Percentiles rank a stretch among this genome's conserved stretches.
phyloP scores from a whole-genome alignment of 1,139 yeast species.

The Sugiyamaella grinbergsii region DNA sequence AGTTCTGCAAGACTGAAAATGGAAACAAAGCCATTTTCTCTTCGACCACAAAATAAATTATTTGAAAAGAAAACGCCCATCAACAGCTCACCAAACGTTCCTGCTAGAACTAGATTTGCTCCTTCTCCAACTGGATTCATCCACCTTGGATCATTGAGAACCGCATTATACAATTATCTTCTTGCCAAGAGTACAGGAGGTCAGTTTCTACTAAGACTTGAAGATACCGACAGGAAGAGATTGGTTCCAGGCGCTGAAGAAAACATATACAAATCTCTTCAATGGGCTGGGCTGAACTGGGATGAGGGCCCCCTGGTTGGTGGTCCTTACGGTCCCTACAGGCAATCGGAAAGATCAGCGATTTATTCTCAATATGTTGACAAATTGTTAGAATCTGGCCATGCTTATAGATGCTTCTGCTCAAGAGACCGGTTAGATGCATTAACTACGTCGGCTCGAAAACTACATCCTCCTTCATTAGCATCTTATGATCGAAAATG shows the following conservation, averaged over 20 bases:
- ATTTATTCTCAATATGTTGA: constrained; percentile 65
- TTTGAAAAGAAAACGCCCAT: background rate
- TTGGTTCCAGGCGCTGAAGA: constrained; percentile 79
- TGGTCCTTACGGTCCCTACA: constrained; percentile 73
- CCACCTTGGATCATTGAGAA: constrained; percentile 89
- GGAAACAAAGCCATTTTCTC: constrained; percentile 1
- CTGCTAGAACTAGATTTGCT: constrained; percentile 91
- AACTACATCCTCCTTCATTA: constrained; percentile 81
- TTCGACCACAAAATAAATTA: constrained; percentile 5
- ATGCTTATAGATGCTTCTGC: constrained; percentile 87
- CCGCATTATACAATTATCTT: constrained; percentile 87
- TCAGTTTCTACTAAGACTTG: constrained; percentile 75
- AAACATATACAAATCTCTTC: constrained; percentile 70
- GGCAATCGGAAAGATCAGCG: constrained; percentile 75
- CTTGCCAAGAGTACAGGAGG: constrained; percentile 82
- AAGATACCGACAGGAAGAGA: constrained; percentile 86
- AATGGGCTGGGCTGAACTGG: constrained; percentile 72
- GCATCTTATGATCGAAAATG: constrained; percentile 92
- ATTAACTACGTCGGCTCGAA: constrained; percentile 71
- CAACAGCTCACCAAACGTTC: constrained; percentile 36
- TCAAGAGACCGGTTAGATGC: constrained; percentile 72
- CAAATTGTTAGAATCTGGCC: constrained; percentile 58
- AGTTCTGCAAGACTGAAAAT: background rate
- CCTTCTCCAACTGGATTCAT: constrained; percentile 97
- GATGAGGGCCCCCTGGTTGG: constrained; percentile 84